phyloP scores from a whole-genome alignment of 768 basidiomycete genomes.

The Agaricus subrufescens region DNA sequence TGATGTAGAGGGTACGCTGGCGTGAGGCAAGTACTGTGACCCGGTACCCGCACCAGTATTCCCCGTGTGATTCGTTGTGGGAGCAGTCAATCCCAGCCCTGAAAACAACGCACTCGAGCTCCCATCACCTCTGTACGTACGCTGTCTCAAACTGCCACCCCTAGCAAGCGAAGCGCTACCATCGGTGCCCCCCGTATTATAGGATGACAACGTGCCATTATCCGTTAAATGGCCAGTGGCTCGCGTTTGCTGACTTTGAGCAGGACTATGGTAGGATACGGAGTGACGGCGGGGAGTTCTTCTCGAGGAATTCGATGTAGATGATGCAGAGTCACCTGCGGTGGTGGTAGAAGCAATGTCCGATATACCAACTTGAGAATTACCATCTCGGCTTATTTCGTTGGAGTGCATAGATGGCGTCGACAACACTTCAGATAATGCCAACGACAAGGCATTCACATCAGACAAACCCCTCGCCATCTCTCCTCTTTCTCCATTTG shows the following conservation, averaged over 20 bases:
- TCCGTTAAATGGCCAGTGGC: conserved; percentile 2
- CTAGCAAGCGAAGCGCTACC: background rate
- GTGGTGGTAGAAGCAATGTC: background rate
- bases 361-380: conserved; percentile 2
- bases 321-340: background rate
- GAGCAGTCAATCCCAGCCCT: background rate
- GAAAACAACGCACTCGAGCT: background rate
- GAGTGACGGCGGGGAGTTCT: background rate
- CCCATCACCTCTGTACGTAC: background rate
- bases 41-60: background rate
- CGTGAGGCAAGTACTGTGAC: background rate
- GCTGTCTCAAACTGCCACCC: background rate
- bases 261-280: background rate
- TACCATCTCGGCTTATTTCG: conserved; percentile 3
- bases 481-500: conserved; percentile 6
- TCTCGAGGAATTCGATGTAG: background rate
- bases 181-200: background rate
- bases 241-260: conserved; percentile 1
- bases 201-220: background rate
- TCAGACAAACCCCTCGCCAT: background rate
- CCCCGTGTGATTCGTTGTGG: background rate
- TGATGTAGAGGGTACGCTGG: background rate
- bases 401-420: background rate
- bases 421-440: background rate
- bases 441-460: background rate